phyloP scores from a whole-genome alignment of 108 stramenopile species.

The Phaeodactylum tricornutum region DNA sequence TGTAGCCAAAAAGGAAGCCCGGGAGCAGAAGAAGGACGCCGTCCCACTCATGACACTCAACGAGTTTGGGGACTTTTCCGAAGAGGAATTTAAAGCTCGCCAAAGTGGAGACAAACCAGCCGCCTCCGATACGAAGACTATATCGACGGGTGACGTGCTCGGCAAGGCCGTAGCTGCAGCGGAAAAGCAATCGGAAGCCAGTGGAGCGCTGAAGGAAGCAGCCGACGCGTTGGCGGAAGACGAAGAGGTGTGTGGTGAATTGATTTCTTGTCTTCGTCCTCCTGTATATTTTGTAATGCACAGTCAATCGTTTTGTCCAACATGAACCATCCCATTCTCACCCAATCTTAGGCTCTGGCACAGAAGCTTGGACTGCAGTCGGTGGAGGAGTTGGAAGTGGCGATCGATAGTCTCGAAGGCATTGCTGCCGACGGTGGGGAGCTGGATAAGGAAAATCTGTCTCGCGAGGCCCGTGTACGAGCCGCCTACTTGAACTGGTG shows the following conservation, averaged over 20 bases:
- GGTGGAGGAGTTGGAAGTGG: slow-evolving; percentile 73
- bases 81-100: slow-evolving; percentile 50
- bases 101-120: background rate
- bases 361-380: slow-evolving; percentile 57
- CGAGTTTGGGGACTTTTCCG: slow-evolving; percentile 71
- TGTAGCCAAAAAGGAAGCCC: slow-evolving; percentile 60
- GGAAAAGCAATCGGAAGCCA: slow-evolving; percentile 59
- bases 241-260: slow-evolving; percentile 49
- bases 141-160: slow-evolving; percentile 39
- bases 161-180: slow-evolving; percentile 59
- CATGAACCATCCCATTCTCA: too few species aligned
- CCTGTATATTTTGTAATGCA: slow-evolving; percentile 3
- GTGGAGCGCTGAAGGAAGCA: slow-evolving; percentile 62
- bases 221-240: slow-evolving; percentile 76
- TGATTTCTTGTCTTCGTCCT: slow-evolving; percentile 1
- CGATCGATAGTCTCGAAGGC: slow-evolving; percentile 67
- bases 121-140: slow-evolving; percentile 1
- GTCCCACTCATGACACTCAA: slow-evolving; percentile 52
- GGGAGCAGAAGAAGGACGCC: slow-evolving; percentile 33
- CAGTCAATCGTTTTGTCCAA: background rate
- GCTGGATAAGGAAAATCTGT: slow-evolving; percentile 47
- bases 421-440: slow-evolving; percentile 61
- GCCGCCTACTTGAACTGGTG: slow-evolving; percentile 82
- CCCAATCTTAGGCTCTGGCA: slow-evolving; percentile 25
- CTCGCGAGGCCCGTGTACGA: slow-evolving; percentile 76